These are phyloP conservation scores for Amoebophrya sp. DNA, from an alignment of 169 alveolate genomes.

Conservation along the genomic window DNA sequence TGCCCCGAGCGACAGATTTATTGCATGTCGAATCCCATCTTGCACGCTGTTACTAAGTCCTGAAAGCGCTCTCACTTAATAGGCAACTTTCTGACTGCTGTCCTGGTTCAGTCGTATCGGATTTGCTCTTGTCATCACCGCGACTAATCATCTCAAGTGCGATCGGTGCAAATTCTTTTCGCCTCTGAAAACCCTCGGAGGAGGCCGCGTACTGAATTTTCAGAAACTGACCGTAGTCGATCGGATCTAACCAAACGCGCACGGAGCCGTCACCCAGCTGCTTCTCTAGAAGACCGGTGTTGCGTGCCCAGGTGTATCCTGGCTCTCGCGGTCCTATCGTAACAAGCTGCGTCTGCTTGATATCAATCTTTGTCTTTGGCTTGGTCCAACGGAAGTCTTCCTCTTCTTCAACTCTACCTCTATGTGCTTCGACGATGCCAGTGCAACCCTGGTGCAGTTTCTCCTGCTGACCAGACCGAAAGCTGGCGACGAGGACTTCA, in stretches of 20 bases:
- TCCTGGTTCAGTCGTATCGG: no score
- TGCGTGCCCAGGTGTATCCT: background rate
- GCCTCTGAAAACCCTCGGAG: no score
- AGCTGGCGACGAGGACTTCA: background rate
- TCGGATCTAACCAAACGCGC: background rate
- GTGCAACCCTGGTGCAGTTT: background rate
- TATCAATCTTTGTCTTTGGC: background rate
- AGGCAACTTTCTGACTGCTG: no score
- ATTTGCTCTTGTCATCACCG: no score
- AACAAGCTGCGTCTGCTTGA: background rate
- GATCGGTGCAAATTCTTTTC: no score
- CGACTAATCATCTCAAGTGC: no score
- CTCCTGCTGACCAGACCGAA: background rate
- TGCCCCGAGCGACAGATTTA: no score
- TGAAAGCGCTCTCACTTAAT: no score
- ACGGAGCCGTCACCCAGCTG: background rate
- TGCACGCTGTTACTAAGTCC: no score
- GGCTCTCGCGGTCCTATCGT: background rate
- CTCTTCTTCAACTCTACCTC: no score
- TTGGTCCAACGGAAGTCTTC: background rate
- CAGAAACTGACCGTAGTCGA: background rate
- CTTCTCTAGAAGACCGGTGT: background rate
- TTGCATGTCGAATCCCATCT: no score
- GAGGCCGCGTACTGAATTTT: background rate
- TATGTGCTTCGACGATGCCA: background rate